These are phyloP conservation scores for Aspergillus sp. DNA, from an alignment of 2,329 filamentous ascomycete species.

Conservation along the genomic window DNA sequence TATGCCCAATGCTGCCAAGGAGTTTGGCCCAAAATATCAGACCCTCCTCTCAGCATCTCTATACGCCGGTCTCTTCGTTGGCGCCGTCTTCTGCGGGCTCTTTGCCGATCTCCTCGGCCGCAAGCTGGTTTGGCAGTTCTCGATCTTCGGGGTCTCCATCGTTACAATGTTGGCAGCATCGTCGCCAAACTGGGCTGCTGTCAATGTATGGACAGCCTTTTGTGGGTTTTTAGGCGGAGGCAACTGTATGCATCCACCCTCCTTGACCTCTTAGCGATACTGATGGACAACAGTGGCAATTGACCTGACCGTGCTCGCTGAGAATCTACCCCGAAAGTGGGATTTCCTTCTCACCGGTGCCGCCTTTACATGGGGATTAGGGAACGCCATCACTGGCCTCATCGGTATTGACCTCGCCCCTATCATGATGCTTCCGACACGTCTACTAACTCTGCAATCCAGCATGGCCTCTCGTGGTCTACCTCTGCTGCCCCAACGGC, in stretches of 20 bases:
- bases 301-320: background rate
- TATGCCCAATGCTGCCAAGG: slow-evolving; percentile 13
- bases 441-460: slow-evolving; percentile 53
- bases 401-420: background rate
- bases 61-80: slow-evolving; percentile 10
- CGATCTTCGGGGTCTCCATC: slow-evolving; percentile 14
- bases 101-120: slow-evolving; percentile 17
- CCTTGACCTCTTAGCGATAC: background rate
- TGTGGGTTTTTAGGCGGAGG: slow-evolving; percentile 20
- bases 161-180: slow-evolving; percentile 12
- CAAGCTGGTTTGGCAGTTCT: slow-evolving; percentile 13
- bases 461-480: slow-evolving; percentile 57
- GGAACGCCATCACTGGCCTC: slow-evolving; percentile 22
- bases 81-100: slow-evolving; percentile 9
- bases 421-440: no score
- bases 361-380: slow-evolving; percentile 41
- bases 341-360: slow-evolving; percentile 1
- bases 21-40: slow-evolving; percentile 4
- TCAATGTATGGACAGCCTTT: background rate
- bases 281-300: slow-evolving; percentile 25
- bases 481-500: slow-evolving; percentile 53
- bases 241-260: slow-evolving; percentile 22
- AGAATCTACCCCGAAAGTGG: background rate
- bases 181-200: slow-evolving; percentile 12
- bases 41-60: background rate